Conservation (phyloP, 257 asterid species). For the Cordia subcordata region DNA sequence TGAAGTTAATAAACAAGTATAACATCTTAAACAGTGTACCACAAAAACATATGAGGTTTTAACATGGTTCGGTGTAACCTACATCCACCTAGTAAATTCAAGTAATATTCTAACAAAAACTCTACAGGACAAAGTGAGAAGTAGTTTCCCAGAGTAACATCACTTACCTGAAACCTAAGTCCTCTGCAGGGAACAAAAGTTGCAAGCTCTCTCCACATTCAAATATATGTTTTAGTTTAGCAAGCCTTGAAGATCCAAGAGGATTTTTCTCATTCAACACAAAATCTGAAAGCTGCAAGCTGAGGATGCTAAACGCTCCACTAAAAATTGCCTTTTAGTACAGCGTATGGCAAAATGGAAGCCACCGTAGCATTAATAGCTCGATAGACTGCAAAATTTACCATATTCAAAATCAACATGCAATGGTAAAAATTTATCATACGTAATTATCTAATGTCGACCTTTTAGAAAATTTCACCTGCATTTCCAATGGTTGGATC, state of each 20-base stretch:
- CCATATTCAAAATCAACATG: conserved; percentile 1
- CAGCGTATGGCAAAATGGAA: conserved; percentile 53
- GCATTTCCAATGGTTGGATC: conserved; percentile 76
- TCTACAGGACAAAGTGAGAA: no score
- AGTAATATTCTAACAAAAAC: no score
- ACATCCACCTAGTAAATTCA: no score
- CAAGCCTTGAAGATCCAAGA: conserved; percentile 73
- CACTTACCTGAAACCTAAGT: conserved; percentile 76
- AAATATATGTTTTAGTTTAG: conserved; percentile 57
- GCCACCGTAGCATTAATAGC: conserved; percentile 52
- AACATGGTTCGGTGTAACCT: no score
- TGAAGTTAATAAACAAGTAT: no score
- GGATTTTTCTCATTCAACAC: conserved; percentile 76
- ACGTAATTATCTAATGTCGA: no score
- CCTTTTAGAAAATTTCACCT: conserved; percentile 33
- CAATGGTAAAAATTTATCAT: neutral
- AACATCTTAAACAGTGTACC: no score
- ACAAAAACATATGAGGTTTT: no score
- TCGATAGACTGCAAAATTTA: conserved; percentile 53
- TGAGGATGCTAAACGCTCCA: conserved; percentile 74
- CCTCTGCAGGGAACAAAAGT: conserved; percentile 95
- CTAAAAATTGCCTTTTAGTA: conserved; percentile 62
- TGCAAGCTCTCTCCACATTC: conserved; percentile 90
- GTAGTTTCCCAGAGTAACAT: neutral
- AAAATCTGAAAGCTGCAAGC: conserved; percentile 65